Conservation (phyloP, 768 basidiomycete genomes). For the Suillus bovinus region DNA sequence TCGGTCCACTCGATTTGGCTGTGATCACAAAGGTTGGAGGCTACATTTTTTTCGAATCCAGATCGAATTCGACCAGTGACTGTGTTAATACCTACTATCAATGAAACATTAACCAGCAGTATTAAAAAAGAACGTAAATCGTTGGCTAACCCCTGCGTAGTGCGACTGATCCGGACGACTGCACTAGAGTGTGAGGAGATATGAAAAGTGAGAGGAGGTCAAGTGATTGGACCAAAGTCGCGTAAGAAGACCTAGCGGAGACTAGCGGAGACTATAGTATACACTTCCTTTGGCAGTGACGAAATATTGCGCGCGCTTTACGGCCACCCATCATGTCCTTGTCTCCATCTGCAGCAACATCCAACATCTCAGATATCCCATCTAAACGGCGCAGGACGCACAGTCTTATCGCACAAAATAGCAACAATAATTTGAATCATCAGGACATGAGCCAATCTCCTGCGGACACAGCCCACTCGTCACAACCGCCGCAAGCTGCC, state of each 20-base stretch:
- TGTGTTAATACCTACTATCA: too few species aligned
- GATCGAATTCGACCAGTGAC: too few species aligned
- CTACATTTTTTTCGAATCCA: not conserved
- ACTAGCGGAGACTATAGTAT: constrained; percentile 10
- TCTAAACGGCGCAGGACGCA: constrained; percentile 60
- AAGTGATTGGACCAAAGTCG: constrained; percentile 12
- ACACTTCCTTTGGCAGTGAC: constrained; percentile 18
- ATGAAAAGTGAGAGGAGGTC: constrained; percentile 8
- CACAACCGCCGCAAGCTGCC: constrained; percentile 30
- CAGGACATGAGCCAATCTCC: constrained; percentile 37
- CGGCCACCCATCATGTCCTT: constrained; percentile 54
- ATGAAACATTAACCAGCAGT: too few species aligned
- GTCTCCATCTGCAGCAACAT: constrained; percentile 58
- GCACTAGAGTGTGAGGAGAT: not conserved
- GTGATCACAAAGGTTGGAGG: not conserved
- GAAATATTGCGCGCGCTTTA: constrained; percentile 12
- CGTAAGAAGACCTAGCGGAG: constrained; percentile 1
- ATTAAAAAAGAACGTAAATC: not conserved
- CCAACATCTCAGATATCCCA: constrained; percentile 54
- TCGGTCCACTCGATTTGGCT: not conserved
- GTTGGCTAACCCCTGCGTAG: not conserved
- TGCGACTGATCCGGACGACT: not conserved
- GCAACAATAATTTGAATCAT: constrained; percentile 5
- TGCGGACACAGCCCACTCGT: constrained; percentile 32
- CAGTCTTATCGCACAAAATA: constrained; percentile 22